Evolutionary conservation across 768 basidiomycete species (phyloP).

Genomic region (Suillus subluteus): DNA sequence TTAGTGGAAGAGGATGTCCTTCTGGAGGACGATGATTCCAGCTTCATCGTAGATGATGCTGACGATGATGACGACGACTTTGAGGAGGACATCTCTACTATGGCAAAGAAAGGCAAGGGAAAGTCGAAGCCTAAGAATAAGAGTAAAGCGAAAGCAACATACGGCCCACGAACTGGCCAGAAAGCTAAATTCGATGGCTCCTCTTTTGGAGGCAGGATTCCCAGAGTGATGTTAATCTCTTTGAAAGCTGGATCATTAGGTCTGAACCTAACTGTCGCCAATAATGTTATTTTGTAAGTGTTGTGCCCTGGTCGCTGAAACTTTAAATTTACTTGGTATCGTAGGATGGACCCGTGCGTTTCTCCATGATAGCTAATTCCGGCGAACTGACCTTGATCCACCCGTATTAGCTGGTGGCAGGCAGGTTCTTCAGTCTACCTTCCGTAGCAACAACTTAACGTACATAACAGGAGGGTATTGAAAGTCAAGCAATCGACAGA

Average conservation of each 20-base stretch:
- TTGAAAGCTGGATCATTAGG: slow-evolving; percentile 88
- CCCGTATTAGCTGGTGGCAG: slow-evolving; percentile 72
- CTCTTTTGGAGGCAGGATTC: slow-evolving; percentile 47
- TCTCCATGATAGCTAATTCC: slow-evolving; percentile 12
- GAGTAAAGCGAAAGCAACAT: slow-evolving; percentile 39
- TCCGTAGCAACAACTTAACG: slow-evolving; percentile 17
- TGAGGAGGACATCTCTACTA: slow-evolving; percentile 33
- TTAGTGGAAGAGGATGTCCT: slow-evolving; percentile 18
- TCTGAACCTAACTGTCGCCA: slow-evolving; percentile 86
- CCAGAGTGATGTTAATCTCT: slow-evolving; percentile 85
- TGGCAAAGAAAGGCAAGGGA: slow-evolving; percentile 30
- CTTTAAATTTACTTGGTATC: slow-evolving; percentile 15
- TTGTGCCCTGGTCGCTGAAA: not conserved
- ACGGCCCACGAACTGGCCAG: slow-evolving; percentile 10
- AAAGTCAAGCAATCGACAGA: slow-evolving; percentile 81
- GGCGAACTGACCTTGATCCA: slow-evolving; percentile 6
- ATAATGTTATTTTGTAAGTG: slow-evolving; percentile 80
- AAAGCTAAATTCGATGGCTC: slow-evolving; percentile 25
- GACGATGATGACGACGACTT: slow-evolving; percentile 34
- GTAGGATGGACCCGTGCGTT: slow-evolving; percentile 83
- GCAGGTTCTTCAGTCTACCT: slow-evolving; percentile 30
- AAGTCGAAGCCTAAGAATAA: slow-evolving; percentile 46
- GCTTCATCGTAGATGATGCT: slow-evolving; percentile 36
- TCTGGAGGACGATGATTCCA: slow-evolving; percentile 35
- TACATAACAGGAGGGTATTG: slow-evolving; percentile 67